Conservation (phyloP, 192 early-diverging fungal genomes). For the Diversispora epigaea region DNA sequence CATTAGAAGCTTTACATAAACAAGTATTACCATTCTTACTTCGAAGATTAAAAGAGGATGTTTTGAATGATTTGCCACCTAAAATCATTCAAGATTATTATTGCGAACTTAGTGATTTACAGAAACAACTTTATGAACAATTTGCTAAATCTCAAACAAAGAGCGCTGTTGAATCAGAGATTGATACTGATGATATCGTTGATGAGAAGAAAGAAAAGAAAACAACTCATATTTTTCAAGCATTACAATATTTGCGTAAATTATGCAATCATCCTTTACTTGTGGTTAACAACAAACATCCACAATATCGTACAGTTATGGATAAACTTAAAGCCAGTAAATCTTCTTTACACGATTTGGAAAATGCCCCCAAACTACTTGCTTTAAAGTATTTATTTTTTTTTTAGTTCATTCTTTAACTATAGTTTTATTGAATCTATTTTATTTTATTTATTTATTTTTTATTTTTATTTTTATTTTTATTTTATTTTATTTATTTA, state of each 20-base stretch:
- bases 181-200: constrained; percentile 39
- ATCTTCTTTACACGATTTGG: constrained; percentile 66
- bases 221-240: constrained; percentile 93
- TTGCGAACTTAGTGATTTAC: constrained; percentile 89
- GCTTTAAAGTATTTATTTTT: constrained; percentile 67
- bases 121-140: constrained; percentile 90
- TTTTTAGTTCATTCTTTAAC: constrained; percentile 1
- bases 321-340: constrained; percentile 54
- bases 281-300: constrained; percentile 88
- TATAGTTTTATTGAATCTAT: constrained; percentile 12
- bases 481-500: too few species aligned
- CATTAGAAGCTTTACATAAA: constrained; percentile 91
- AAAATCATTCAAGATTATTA: constrained; percentile 99
- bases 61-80: constrained; percentile 92
- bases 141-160: constrained; percentile 75
- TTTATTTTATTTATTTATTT: neutral
- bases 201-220: constrained; percentile 44
- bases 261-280: constrained; percentile 94
- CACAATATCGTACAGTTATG: constrained; percentile 72
- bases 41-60: constrained; percentile 97
- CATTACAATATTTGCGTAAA: constrained; percentile 92
- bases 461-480: too few species aligned
- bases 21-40: constrained; percentile 96
- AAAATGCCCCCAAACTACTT: constrained; percentile 86
- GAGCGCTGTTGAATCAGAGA: constrained; percentile 48